phyloP scores from a whole-genome alignment of 345 rosid species.

The Firmiana major region DNA sequence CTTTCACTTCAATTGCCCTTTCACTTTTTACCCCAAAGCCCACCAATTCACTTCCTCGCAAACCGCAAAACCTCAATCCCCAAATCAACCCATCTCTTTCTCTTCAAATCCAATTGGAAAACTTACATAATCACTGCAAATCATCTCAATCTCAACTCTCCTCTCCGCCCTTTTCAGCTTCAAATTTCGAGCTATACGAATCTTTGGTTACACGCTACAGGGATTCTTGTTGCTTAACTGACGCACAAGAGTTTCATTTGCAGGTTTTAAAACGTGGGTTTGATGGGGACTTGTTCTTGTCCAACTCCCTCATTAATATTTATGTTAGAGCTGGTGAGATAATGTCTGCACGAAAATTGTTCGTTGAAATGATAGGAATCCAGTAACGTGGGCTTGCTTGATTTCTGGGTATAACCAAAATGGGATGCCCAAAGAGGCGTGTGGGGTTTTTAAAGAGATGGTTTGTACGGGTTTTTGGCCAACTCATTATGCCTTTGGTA shows the following conservation, averaged over 20 bases:
- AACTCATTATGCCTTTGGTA: slow-evolving; percentile 60
- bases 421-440: slow-evolving; percentile 51
- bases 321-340: slow-evolving; percentile 41
- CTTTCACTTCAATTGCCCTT: slow-evolving; percentile 14
- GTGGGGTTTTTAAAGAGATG: slow-evolving; percentile 48
- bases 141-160: slow-evolving; percentile 8
- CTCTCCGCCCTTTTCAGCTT: neutral
- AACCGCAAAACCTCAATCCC: slow-evolving; percentile 4
- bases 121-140: slow-evolving; percentile 10
- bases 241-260: slow-evolving; percentile 47
- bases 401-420: slow-evolving; percentile 64
- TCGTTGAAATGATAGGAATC: slow-evolving; percentile 65
- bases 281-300: slow-evolving; percentile 44
- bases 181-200: slow-evolving; percentile 24
- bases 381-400: slow-evolving; percentile 73
- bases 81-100: slow-evolving; percentile 14
- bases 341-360: slow-evolving; percentile 49
- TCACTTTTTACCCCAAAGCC: neutral
- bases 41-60: neutral
- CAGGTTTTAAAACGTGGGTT: slow-evolving; percentile 47
- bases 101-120: slow-evolving; percentile 18
- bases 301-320: slow-evolving; percentile 61
- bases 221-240: slow-evolving; percentile 26
- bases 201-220: slow-evolving; percentile 29
- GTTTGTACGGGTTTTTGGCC: slow-evolving; percentile 43